Base-by-base conservation (phyloP, 345 rosid genomes). In the Angophora floribunda region DNA sequence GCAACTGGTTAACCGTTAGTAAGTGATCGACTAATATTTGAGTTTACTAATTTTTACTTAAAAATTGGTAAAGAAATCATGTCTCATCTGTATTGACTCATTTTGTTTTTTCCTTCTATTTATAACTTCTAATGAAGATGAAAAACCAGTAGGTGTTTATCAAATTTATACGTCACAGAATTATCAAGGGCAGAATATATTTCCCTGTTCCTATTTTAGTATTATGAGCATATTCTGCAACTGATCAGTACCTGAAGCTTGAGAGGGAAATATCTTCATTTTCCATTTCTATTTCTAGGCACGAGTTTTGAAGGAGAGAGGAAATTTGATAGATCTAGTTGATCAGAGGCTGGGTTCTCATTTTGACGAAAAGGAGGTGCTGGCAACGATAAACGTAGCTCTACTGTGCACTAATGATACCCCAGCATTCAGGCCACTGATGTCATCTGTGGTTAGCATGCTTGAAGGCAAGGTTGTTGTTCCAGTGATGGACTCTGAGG, bases 381-480 rank as follows among this genome's bases (percentile, higher is more conserved):
- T 89, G 86, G 63, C 49, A 2, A 87, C 61, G 87, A 86, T 89
- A 59, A 47, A 84, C 1, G 86, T 89, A 13, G 88, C 90, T 1
- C 57, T 89, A 7, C 30, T 89, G 10, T 89, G 90, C 82, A 86
- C 88, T 6, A 86, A 82, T 59, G 82, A 12, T 12, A 82, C 90
- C 36, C 14, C 90, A 11, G 49, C 90, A n/a, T 36, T 82, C 24
- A 86, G 89, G 65, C 89, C 89, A 0, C 7, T 28, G 10, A 88
- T 88, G 89, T 88, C 89, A 65, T 85, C 85, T 3, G 89, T 88
- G 11, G 87, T 70, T 7, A 85, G 85, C 26, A 85, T 88, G 89
- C 89, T 86, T 3, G 88, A 89, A 63, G 88, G 88, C 45, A 82
- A 87, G 51, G 85, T 3, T 19, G 86, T 9, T 30, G 88, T 89